Base-by-base conservation (phyloP, 148 eudicot species). In the Fallopia convolvulus region DNA sequence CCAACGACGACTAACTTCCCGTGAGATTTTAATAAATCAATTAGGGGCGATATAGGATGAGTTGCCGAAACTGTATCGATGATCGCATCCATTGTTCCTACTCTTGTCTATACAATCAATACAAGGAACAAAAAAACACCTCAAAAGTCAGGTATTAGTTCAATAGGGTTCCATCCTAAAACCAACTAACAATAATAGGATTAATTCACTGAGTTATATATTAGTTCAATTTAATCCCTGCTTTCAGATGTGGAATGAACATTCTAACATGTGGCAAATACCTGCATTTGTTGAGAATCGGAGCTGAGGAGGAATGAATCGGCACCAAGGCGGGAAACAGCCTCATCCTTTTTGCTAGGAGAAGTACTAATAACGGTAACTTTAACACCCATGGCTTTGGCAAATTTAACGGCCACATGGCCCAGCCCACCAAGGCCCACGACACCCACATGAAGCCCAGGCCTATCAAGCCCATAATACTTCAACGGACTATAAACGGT, bases 1-100 rank as follows among this genome's bases (percentile, higher is more conserved):
- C 97, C 97, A 36, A 94, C 99, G 36, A 94, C 75, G 56, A 80
- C 90, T 71, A 94, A 76, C 9, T 94, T 89, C 36, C 99, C 99
- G 6, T 90, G 83, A 44, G 88, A 88, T 84, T 90, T 92, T 41
- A 92, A 81, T 30, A 94, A 81, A 78, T 90, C 95, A 1, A 94
- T 72, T 33, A 72, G 73, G 1, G 96, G 88, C 48, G 93, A 92
- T 63, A 94, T 89, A 0, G 92, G 88, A 80, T 92, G 99, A 4
- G 84, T 42, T 1, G 93, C 99, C 15, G 97, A 85, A 4, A 94
- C 96, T 0, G 99, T 94, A 72, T 92, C 92, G 80, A 94, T 65
- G 66, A 94, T 84, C 73, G 87, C 88, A 55, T 94, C 99, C 56
- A 94, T 78, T 33, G 87, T 86, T 79, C 97, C 89, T 8, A 46